Evolutionary conservation across 371 early-diverging fungal genomes (phyloP), one percentile per base, ranked within the genome.

Genomic region (Haplosporangium sp.): DNA sequence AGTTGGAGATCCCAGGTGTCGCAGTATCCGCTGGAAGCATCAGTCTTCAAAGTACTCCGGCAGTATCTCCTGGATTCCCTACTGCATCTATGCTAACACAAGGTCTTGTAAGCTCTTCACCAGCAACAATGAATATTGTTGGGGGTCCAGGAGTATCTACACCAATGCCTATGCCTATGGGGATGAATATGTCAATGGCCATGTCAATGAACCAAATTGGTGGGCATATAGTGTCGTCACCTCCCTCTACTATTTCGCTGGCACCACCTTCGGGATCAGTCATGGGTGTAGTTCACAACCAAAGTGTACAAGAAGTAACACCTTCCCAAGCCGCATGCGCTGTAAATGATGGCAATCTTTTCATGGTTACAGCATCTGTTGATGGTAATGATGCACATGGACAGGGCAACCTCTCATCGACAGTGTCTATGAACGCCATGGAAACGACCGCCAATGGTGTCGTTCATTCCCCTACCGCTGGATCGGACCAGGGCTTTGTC

Each of bases 401-500:
- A 35, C 63, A 63, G 1, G 50, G 37, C 15, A 15, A 19, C 6
- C 5, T 39, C 19, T 15, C 64, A 19, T 34, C 64, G 11, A 40
- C 42, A 11, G 50, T 13, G 20, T 45, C 64, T 8, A 64, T 64
- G 40, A 40, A 55, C 40, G 13, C 55, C 20, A 55, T 64, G 39
- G 64, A 64, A 6, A 27, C 57, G 15, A 40, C 69, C 5, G 61
- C 37, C 17, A 44, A 66, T 34, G 63, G 66, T 6, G 34, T 27
- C 17, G 76, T 68, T 17, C 39, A 72, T 9, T 60, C 53, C 27
- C 69, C 75, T 19, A 27, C 87, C 4, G 61, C 83, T 34, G 83
- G 85, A n/a, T 86, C 87, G 69, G 84, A 88, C 77, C 74, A 77
- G 13, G 89, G 87, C 63, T 47, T 60, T 59, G 56, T 58, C 8